Conservation (phyloP, 1,139 yeast species). For the Magnusiomyces sp. region DNA sequence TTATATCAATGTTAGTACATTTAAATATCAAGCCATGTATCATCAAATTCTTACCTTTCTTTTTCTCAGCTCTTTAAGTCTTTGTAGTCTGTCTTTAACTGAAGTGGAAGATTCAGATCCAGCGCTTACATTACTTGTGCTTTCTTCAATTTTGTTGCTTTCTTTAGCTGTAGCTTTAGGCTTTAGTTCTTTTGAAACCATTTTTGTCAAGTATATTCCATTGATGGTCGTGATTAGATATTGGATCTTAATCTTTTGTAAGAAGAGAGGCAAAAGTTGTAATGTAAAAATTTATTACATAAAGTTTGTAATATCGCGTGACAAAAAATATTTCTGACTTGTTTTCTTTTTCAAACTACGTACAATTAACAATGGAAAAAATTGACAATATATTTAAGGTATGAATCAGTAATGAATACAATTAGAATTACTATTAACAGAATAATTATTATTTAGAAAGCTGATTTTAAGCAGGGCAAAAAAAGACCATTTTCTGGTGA, state of each 20-base stretch:
- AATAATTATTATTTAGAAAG: too few species aligned
- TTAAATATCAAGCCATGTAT: slow-evolving; percentile 14
- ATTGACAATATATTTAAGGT: slow-evolving; percentile 17
- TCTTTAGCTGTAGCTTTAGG: neutral
- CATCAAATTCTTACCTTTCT: slow-evolving; percentile 2
- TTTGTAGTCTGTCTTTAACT: slow-evolving; percentile 4
- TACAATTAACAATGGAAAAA: slow-evolving; percentile 4
- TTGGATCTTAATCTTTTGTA: neutral
- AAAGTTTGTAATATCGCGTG: neutral
- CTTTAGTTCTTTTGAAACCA: neutral
- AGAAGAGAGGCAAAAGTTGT: neutral
- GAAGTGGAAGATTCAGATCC: neutral
- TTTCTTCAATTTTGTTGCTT: neutral
- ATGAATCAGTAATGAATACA: neutral
- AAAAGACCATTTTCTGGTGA: neutral
- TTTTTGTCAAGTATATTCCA: too few species aligned
- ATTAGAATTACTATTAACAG: too few species aligned
- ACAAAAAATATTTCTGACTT: neutral
- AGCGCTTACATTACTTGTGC: neutral
- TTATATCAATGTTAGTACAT: too few species aligned
- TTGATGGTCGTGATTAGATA: neutral
- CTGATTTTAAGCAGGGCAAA: too few species aligned
- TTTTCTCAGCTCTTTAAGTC: slow-evolving; percentile 13
- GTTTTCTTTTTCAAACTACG: too few species aligned
- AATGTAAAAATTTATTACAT: neutral